Percentiles rank a stretch among this genome's conserved stretches.
Conservation (phyloP, 1,284 basidiomycete genomes). For the Inonotus hispidus region DNA sequence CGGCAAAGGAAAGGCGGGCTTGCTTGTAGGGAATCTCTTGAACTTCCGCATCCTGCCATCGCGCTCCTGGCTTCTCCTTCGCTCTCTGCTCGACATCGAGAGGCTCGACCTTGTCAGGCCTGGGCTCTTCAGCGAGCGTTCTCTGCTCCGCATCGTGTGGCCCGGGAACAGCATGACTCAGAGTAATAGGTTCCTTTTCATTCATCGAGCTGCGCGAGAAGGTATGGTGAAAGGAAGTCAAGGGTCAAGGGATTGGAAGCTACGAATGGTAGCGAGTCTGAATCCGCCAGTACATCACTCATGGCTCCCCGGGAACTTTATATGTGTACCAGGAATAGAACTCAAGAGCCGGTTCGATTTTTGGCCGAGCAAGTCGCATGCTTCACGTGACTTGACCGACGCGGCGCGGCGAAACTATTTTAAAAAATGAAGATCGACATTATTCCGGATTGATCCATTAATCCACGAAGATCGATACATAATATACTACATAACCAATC, state of each 20-base stretch:
- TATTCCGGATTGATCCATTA: no score
- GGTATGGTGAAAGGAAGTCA: not conserved
- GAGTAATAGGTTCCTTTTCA: not conserved
- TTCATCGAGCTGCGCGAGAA: not conserved
- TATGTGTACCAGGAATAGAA: not conserved
- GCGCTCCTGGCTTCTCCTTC: constrained; percentile 12
- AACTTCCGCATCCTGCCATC: constrained; percentile 14
- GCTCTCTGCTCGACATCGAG: constrained; percentile 12
- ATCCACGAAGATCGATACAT: not conserved
- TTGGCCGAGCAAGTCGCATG: not conserved
- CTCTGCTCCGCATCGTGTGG: constrained; percentile 5
- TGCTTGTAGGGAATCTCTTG: constrained; percentile 18
- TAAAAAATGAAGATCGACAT: no score
- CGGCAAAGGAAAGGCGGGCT: not conserved
- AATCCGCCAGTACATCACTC: no score
- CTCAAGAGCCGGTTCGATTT: not conserved
- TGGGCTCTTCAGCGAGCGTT: constrained; percentile 17
- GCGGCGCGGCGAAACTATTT: no score
- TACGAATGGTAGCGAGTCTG: not conserved
- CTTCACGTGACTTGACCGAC: not conserved
- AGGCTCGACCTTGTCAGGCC: not conserved
- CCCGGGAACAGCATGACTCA: not conserved
- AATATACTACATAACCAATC: no score
- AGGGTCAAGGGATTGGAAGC: not conserved
- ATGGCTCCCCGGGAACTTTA: no score